phyloP scores from a whole-genome alignment of 495 filamentous ascomycete species.

The Tuber umbilicatum region DNA sequence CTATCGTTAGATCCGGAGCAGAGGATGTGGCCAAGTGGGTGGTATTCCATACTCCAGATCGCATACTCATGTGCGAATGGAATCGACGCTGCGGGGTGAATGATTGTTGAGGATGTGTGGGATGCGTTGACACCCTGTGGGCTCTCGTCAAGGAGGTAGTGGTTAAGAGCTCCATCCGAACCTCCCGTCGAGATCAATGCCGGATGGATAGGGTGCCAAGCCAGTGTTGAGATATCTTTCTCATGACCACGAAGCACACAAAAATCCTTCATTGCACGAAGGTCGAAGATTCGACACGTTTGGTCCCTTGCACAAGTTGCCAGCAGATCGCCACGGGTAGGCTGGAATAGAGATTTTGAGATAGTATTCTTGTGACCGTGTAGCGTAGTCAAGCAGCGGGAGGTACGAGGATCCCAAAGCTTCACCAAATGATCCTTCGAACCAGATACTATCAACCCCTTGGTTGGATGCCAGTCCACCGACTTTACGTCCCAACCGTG shows the following conservation, averaged over 20 bases:
- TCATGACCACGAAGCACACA: slow-evolving; percentile 85
- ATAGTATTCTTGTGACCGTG: slow-evolving; percentile 98
- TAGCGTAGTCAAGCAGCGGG: slow-evolving; percentile 82
- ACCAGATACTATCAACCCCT: slow-evolving; percentile 87
- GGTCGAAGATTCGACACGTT: slow-evolving; percentile 83
- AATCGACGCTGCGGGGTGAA: slow-evolving; percentile 78
- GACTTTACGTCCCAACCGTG: slow-evolving; percentile 96
- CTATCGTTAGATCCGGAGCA: slow-evolving; percentile 98
- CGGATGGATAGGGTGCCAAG: slow-evolving; percentile 89
- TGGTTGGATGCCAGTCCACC: slow-evolving; percentile 95
- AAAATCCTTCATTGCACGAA: slow-evolving; percentile 97
- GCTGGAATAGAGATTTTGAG: slow-evolving; percentile 80
- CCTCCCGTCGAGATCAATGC: slow-evolving; percentile 86
- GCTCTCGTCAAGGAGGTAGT: slow-evolving; percentile 85
- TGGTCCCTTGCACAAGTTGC: slow-evolving; percentile 90
- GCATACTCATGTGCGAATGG: slow-evolving; percentile 84
- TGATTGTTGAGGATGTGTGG: slow-evolving; percentile 68
- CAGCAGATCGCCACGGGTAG: slow-evolving; percentile 69
- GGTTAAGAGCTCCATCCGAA: slow-evolving; percentile 77
- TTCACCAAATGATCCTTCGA: slow-evolving; percentile 97
- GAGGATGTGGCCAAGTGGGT: slow-evolving; percentile 89
- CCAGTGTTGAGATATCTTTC: slow-evolving; percentile 84
- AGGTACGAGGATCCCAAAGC: slow-evolving; percentile 90
- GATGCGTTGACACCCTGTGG: slow-evolving; percentile 61
- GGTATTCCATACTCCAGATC: slow-evolving; percentile 97